Evolutionary conservation across 2,329 filamentous ascomycete species (phyloP).

Genomic region (Tricladium varicosporioides): DNA sequence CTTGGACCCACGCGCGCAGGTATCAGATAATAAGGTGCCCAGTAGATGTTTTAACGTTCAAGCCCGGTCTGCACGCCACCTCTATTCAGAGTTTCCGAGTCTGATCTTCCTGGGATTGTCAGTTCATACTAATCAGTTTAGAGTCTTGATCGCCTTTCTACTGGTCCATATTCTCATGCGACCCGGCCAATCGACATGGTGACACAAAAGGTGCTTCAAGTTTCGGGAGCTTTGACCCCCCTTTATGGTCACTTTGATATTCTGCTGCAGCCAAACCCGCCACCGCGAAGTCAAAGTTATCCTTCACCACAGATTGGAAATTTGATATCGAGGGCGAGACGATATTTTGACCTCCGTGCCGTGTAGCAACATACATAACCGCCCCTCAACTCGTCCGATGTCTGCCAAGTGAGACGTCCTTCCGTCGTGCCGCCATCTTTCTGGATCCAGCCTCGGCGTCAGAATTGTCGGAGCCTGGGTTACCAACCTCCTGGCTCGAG

Average conservation of each 20-base stretch:
- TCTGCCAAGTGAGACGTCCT: neutral
- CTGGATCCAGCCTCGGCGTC: neutral
- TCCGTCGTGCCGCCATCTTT: neutral
- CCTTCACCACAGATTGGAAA: neutral
- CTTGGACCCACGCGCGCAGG: neutral
- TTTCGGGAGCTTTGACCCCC: constrained; percentile 1
- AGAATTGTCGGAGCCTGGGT: neutral
- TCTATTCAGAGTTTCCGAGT: neutral
- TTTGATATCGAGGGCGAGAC: neutral
- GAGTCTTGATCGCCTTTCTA: neutral
- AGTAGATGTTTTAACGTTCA: constrained; percentile 1
- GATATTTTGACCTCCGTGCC: neutral
- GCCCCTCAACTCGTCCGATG: neutral
- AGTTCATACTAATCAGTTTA: neutral
- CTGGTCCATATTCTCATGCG: neutral
- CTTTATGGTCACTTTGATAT: neutral
- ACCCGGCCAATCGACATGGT: neutral
- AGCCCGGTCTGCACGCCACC: neutral
- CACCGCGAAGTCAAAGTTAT: neutral
- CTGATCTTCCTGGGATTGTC: neutral
- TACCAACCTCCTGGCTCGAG: neutral
- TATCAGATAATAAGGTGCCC: constrained; percentile 3
- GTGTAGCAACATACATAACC: neutral
- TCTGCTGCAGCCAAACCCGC: neutral
- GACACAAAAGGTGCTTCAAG: constrained; percentile 1